Conservation (phyloP, 352 stramenopile genomes). For the Saprolegnia diclina region DNA sequence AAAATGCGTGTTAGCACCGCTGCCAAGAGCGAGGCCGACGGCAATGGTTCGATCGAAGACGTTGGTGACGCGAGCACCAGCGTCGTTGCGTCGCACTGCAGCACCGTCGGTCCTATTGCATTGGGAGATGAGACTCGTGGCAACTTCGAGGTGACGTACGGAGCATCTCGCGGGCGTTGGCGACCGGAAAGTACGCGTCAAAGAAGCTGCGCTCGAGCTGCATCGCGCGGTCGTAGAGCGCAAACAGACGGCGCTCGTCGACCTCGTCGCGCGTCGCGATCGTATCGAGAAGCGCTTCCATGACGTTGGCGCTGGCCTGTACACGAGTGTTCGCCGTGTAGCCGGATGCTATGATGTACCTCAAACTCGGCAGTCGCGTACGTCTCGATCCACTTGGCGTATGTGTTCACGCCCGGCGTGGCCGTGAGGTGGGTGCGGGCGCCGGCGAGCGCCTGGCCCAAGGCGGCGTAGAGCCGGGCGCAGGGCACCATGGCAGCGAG, state of each 20-base stretch:
- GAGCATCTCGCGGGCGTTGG: conserved; percentile 21
- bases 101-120: neutral
- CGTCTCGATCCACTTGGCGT: conserved; percentile 45
- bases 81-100: conserved; percentile 5
- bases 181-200: conserved; percentile 40
- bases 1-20: neutral
- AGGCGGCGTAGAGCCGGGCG: conserved; percentile 45
- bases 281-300: conserved; percentile 39
- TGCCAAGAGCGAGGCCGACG: neutral
- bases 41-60: neutral
- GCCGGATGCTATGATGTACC: conserved; percentile 25
- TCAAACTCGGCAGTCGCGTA: conserved; percentile 42
- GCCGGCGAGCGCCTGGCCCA: conserved; percentile 36
- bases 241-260: conserved; percentile 30
- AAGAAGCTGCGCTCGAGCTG: conserved; percentile 53
- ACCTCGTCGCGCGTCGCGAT: conserved; percentile 30
- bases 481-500: conserved; percentile 51
- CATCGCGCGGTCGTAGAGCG: conserved; percentile 48
- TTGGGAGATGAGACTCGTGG: neutral
- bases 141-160: neutral
- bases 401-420: conserved; percentile 28
- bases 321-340: no score
- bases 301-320: conserved; percentile 30
- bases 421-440: neutral
- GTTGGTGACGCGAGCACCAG: neutral